These are phyloP conservation scores for Pyrenochaeta sp. DNA, from an alignment of 2,329 filamentous ascomycete species.

Conservation along the genomic window DNA sequence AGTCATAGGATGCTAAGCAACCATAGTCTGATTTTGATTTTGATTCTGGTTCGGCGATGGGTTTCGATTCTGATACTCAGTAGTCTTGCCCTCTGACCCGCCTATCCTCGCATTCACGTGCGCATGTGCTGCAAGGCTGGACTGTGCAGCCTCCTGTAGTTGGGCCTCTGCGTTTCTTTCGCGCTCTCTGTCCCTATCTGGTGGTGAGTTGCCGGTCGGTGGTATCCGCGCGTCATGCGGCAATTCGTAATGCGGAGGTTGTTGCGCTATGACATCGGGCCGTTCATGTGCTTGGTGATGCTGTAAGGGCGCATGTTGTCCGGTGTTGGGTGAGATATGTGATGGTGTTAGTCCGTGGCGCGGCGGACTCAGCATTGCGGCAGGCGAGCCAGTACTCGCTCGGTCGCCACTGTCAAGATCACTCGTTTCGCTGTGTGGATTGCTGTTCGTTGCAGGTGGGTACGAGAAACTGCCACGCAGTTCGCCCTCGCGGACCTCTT, in stretches of 20 bases:
- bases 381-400: conserved; percentile 41
- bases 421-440: conserved; percentile 44
- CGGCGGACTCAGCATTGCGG: conserved; percentile 35
- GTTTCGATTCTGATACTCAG: conserved; percentile 26
- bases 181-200: conserved; percentile 31
- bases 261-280: conserved; percentile 5
- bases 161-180: conserved; percentile 38
- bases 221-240: conserved; percentile 28
- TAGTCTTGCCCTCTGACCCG: conserved; percentile 20
- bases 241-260: conserved; percentile 12
- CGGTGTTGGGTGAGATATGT: conserved; percentile 24
- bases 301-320: conserved; percentile 28
- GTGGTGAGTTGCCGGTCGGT: conserved; percentile 31
- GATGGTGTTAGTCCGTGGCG: conserved; percentile 34
- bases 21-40: conserved; percentile 32
- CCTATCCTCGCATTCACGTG: conserved; percentile 32
- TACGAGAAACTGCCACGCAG: conserved; percentile 47
- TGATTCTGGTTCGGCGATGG: conserved; percentile 20
- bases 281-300: conserved; percentile 18
- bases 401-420: conserved; percentile 39
- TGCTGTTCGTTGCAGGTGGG: conserved; percentile 31
- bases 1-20: conserved; percentile 22
- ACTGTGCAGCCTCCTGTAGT: conserved; percentile 46
- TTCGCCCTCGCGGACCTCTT: conserved; percentile 79
- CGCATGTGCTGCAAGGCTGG: conserved; percentile 30